phyloP scores from a whole-genome alignment of 2,329 filamentous ascomycete genomes.

The Fusarium xylarioides region DNA sequence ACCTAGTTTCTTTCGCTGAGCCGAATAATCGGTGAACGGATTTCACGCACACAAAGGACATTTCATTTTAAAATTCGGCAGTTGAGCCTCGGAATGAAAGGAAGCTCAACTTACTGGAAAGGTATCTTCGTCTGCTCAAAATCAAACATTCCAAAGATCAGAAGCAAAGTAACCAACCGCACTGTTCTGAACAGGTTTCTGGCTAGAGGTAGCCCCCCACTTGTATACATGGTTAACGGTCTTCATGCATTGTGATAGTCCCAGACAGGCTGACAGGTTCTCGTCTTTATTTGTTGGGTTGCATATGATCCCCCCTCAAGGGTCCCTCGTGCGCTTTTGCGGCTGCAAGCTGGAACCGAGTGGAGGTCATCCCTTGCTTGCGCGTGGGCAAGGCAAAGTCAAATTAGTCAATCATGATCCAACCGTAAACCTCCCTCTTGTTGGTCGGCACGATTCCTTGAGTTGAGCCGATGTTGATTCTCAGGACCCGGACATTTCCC shows the following conservation, averaged over 20 bases:
- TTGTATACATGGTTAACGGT: conserved; percentile 9
- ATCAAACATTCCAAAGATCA: background rate
- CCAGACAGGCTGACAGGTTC: conserved; percentile 3
- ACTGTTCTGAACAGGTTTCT: background rate
- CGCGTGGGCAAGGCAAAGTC: background rate
- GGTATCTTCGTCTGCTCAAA: background rate
- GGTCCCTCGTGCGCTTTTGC: conserved; percentile 12
- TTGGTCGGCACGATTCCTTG: background rate
- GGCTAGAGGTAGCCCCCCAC: conserved; percentile 5
- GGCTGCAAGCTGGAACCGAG: background rate
- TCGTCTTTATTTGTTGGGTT: background rate
- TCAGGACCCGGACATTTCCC: conserved; percentile 11
- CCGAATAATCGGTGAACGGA: conserved; percentile 20
- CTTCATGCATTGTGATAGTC: conserved; percentile 3
- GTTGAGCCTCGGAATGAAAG: background rate
- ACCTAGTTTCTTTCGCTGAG: background rate
- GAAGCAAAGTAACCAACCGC: background rate
- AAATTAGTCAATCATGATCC: background rate
- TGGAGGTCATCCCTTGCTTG: conserved; percentile 10
- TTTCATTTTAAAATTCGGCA: background rate
- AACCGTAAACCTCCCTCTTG: background rate
- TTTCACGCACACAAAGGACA: conserved; percentile 17
- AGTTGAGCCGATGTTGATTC: background rate
- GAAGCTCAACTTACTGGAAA: background rate
- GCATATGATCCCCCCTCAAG: conserved; percentile 21